Evolutionary conservation across 176 grass and related monocot species (phyloP).

Genomic region (maize (Zea mays)): DNA sequence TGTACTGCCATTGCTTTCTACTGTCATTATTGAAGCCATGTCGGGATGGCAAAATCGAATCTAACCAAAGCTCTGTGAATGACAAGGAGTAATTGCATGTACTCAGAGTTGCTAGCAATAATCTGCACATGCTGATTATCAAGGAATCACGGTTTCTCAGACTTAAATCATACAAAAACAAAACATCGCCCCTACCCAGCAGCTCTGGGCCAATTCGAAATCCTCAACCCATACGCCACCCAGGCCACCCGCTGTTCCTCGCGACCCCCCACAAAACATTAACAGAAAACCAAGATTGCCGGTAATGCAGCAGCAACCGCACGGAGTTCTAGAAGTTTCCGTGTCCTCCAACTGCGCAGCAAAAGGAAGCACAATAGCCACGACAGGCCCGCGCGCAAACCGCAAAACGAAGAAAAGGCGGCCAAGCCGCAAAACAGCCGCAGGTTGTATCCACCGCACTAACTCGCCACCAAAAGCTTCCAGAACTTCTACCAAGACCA

Average conservation of each 20-base stretch:
- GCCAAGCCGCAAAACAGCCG: neutral
- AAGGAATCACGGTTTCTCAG: neutral
- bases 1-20: no score
- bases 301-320: neutral
- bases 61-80: no score
- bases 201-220: neutral
- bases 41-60: no score
- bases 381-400: neutral
- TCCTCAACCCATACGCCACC: neutral
- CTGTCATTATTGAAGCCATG: no score
- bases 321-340: constrained; percentile 9
- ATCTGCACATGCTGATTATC: constrained; percentile 13
- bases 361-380: neutral
- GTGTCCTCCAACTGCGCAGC: neutral
- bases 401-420: constrained; percentile 12
- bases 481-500: neutral
- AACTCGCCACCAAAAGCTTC: constrained; percentile 1
- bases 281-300: constrained; percentile 13
- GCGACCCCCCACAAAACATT: neutral
- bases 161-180: neutral
- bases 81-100: no score
- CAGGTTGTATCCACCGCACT: neutral
- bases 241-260: neutral
- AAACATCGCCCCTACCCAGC: neutral
- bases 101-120: constrained; percentile 1